phyloP scores from a whole-genome alignment of 768 basidiomycete species.

The Pholiota microspora region DNA sequence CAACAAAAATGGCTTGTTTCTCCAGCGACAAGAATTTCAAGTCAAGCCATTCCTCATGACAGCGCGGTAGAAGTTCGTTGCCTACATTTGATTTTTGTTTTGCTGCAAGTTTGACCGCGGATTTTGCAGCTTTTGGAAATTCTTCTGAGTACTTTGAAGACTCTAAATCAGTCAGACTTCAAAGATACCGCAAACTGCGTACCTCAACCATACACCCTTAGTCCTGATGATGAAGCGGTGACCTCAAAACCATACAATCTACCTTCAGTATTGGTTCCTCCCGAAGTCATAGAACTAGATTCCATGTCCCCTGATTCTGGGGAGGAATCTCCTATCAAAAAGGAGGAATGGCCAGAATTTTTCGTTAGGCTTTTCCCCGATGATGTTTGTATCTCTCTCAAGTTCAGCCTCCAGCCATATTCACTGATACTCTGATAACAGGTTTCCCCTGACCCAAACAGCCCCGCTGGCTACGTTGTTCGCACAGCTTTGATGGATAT shows the following conservation, averaged over 20 bases:
- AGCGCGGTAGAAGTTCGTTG: constrained; percentile 59
- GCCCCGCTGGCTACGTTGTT: constrained; percentile 76
- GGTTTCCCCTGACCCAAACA: constrained; percentile 76
- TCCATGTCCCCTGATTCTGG: constrained; percentile 64
- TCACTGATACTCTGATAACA: constrained; percentile 27
- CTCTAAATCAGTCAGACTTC: constrained; percentile 62
- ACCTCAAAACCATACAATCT: constrained; percentile 57
- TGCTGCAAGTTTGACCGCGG: constrained; percentile 6
- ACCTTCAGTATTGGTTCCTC: constrained; percentile 81
- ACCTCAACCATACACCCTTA: constrained; percentile 62
- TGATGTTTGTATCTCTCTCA: constrained; percentile 32
- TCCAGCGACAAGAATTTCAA: constrained; percentile 54
- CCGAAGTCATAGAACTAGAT: constrained; percentile 83
- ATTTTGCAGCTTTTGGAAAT: constrained; percentile 67
- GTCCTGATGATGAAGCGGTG: constrained; percentile 38
- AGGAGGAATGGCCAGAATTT: constrained; percentile 81
- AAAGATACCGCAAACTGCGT: constrained; percentile 52
- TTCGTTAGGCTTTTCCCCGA: constrained; percentile 67
- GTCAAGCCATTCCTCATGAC: constrained; percentile 39
- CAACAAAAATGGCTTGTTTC: constrained; percentile 65
- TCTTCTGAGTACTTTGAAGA: constrained; percentile 59
- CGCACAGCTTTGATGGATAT: constrained; percentile 74
- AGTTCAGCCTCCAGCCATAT: not conserved
- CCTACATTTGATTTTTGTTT: not conserved
- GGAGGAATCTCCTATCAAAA: constrained; percentile 71